Base-by-base conservation (phyloP, 2,329 filamentous ascomycete species). In the Aspergillus pseudoviridinutans region DNA sequence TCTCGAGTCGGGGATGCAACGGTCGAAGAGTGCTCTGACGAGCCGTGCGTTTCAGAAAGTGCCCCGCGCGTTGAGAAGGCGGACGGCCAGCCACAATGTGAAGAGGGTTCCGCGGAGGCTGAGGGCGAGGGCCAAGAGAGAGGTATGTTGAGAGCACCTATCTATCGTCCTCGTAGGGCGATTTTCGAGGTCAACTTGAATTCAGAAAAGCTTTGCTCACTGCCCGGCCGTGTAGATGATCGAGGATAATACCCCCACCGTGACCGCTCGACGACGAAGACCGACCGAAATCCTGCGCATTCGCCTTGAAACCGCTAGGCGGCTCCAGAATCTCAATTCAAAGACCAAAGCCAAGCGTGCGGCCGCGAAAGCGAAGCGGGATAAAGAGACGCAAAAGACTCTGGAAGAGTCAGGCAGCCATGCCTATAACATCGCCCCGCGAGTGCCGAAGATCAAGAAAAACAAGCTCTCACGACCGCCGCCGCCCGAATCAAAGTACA, bases 21-120 rank as follows among this genome's bases (percentile, higher is more conserved):
- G 84, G 38, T 88, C 90, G 50, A 92, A 89, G 72, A 79, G 80
- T 62, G 79, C 76, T 1, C 67, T 85, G 59, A 80, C 84, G 47
- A 87, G 85, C 57, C 84, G 93, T 53, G 92, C 93, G 14, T 97
- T 97, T 69, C 94, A 99, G 74, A 85, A 91, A 65, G 89, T 99
- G 4, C 94, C 94, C 1, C 85, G 91, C 64, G 87, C 88, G 51
- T 78, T 99, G 82, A 82, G 94, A 63, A 82, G 94, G 62, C 83
- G 94, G 66, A 96, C 93, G 0, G 94, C 93, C 22, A 96, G 92
- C 72, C 94, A 99, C 76, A 97, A 99, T 82, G 89, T 90, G 38
- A 96, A 93, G 76, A 85, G 89, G 61, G 88, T 99, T 17, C 94
- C 94, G 2, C 88, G 87, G 69, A 80, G 91, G 61, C 76, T 97